Evolutionary conservation across 2,329 filamentous ascomycete genomes (phyloP).

Genomic region (Hypocrella siamensis): DNA sequence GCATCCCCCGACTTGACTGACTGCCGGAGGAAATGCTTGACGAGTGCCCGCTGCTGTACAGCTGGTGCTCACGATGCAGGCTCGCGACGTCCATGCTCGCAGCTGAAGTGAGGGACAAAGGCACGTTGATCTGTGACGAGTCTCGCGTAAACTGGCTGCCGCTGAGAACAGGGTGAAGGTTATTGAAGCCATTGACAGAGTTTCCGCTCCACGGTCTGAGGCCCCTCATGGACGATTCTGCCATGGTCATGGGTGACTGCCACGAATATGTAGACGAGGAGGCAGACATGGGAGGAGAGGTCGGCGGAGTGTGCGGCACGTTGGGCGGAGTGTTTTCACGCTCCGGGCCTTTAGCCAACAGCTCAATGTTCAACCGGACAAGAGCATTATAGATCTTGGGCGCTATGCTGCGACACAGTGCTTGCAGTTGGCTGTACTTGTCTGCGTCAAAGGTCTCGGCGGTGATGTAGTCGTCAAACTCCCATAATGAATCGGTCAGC

Average conservation of each 20-base stretch:
- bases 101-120: background rate
- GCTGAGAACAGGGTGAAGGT: background rate
- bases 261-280: constrained; percentile 1
- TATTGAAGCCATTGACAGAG: background rate
- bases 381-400: constrained; percentile 33
- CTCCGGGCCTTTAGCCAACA: constrained; percentile 11
- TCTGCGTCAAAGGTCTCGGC: constrained; percentile 30
- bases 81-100: constrained; percentile 3
- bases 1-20: constrained; percentile 3
- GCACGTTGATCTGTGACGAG: background rate
- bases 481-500: constrained; percentile 35
- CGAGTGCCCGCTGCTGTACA: constrained; percentile 5
- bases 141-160: background rate
- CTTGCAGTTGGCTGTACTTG: constrained; percentile 32
- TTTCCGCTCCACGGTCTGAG: background rate
- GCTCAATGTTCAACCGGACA: constrained; percentile 35
- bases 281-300: background rate
- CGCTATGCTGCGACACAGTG: constrained; percentile 31
- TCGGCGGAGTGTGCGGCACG: constrained; percentile 4
- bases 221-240: no score
- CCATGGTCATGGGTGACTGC: background rate
- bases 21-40: constrained; percentile 5
- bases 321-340: constrained; percentile 6
- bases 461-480: constrained; percentile 39
- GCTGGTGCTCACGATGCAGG: constrained; percentile 4